Conservation (phyloP, 1,139 yeast genomes). For the Saccharomycopsis crataegensis region DNA sequence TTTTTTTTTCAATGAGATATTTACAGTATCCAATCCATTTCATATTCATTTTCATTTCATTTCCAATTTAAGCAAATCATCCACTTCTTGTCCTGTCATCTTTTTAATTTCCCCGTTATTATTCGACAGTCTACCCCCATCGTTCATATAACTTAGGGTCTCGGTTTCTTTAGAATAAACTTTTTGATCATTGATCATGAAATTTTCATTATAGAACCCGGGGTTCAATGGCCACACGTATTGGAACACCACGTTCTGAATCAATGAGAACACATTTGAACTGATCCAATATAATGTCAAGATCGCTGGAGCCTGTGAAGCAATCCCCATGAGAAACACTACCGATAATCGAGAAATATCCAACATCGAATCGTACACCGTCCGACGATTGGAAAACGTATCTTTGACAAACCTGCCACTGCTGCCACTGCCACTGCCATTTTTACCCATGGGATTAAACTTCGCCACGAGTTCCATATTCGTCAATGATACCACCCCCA, state of each 20-base stretch:
- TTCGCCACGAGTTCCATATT: conserved; percentile 65
- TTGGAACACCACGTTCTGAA: conserved; percentile 72
- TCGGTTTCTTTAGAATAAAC: neutral
- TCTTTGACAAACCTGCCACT: conserved; percentile 5
- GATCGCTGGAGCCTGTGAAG: conserved; percentile 82
- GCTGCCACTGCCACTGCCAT: neutral
- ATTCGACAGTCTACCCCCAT: neutral
- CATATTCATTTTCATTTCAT: neutral
- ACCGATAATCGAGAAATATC: conserved; percentile 69
- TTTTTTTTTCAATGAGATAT: no score
- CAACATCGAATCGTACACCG: conserved; percentile 51
- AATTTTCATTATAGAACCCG: conserved; percentile 3
- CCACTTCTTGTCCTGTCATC: neutral
- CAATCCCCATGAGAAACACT: conserved; percentile 73
- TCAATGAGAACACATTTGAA: conserved; percentile 66
- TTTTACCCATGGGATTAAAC: conserved; percentile 26
- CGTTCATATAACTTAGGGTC: neutral
- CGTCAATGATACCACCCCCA: conserved; percentile 64
- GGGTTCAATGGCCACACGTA: conserved; percentile 47
- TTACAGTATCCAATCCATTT: no score
- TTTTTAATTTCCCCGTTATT: neutral
- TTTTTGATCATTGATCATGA: conserved; percentile 4
- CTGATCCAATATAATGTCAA: conserved; percentile 80
- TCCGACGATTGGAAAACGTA: conserved; percentile 30
- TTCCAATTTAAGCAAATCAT: neutral